Base-by-base conservation (phyloP, 2,329 filamentous ascomycete species). In the Penicillium sp. region DNA sequence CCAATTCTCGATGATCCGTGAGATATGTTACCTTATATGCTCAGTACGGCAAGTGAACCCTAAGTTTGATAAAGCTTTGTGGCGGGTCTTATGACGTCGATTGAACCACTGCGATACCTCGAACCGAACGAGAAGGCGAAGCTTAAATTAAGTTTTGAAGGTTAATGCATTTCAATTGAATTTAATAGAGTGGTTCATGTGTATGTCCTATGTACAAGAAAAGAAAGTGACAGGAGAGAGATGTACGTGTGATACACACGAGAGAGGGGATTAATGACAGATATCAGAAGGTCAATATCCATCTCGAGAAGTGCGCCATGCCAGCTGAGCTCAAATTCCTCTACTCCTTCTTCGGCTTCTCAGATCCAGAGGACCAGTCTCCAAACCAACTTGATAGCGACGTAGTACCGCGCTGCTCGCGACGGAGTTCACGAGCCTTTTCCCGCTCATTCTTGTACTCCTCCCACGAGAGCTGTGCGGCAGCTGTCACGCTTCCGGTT, bases 361-460 rank as follows among this genome's bases (percentile, higher is more conserved):
- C 61, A 14, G 52, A 43, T 6, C 43, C 62, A n/a, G 60, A 59
- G 30, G 42, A 38, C 40, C 58, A 61, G 49, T 52, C 51, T 48
- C 62, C 58, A 42, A 62, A 58, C 64, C 61, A 68, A 40, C 49
- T 51, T 14, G 60, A 63, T 30, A 62, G 48, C 11, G 56, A 56
- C 22, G 55, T 58, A 11, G 48, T 45, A 42, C 43, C 52, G 4
- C 22, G 19, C 51, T 58, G 26, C 16, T 66, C 59, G 19, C 55
- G 63, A 30, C 70, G 73, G 46, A 70, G 60, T 65, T 73, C 71
- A 48, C 68, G 71, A 28, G 68, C 70, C 16, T 62, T 70, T 37
- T 67, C 68, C 3, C 68, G 64, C 46, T 75, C 69, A 13, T 62
- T 68, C 62, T 73, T 76, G 52, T 74, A 73, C 30, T 76, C 71